Percentiles rank a stretch among this genome's conserved stretches.
These are phyloP conservation scores for Aspergillus sp. DNA, from an alignment of 2,329 filamentous ascomycete species.

Conservation along the genomic window DNA sequence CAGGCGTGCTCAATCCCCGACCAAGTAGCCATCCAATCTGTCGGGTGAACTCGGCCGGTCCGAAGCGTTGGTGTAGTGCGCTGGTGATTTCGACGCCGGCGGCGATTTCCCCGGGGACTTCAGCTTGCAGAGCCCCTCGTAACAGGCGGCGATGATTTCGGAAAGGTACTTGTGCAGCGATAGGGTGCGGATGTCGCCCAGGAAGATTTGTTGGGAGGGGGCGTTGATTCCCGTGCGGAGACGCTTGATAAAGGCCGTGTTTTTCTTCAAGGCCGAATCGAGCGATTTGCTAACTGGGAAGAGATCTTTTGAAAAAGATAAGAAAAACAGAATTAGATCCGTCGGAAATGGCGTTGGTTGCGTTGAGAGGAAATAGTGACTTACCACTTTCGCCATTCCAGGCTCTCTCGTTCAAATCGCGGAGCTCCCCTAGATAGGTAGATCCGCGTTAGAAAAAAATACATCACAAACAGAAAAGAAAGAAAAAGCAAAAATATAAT, in stretches of 20 bases:
- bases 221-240: constrained; percentile 83
- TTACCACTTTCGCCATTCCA: constrained; percentile 87
- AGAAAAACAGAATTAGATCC: too few relatives aligned
- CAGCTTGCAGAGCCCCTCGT: constrained; percentile 86
- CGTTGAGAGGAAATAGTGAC: constrained; percentile 2
- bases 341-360: too few relatives aligned
- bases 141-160: constrained; percentile 93
- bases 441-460: neutral
- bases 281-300: constrained; percentile 73
- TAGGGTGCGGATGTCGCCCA: constrained; percentile 83
- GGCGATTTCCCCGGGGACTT: constrained; percentile 87
- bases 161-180: constrained; percentile 96
- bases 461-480: neutral
- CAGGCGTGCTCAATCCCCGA: constrained; percentile 83
- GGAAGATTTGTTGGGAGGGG: constrained; percentile 73
- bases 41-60: constrained; percentile 81
- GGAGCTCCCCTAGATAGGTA: constrained; percentile 67
- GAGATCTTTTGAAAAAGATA: constrained; percentile 70
- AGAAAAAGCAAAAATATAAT: neutral
- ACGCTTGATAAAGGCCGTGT: constrained; percentile 96
- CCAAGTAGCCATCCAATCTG: constrained; percentile 90
- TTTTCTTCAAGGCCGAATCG: constrained; percentile 95
- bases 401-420: constrained; percentile 77
- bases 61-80: constrained; percentile 93
- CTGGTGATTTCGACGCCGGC: constrained; percentile 89